A percentile compares a stretch with the other conserved stretches of the same genome.
Conservation (phyloP, 2,329 filamentous ascomycete genomes). For the Aspergillus intermedius region DNA sequence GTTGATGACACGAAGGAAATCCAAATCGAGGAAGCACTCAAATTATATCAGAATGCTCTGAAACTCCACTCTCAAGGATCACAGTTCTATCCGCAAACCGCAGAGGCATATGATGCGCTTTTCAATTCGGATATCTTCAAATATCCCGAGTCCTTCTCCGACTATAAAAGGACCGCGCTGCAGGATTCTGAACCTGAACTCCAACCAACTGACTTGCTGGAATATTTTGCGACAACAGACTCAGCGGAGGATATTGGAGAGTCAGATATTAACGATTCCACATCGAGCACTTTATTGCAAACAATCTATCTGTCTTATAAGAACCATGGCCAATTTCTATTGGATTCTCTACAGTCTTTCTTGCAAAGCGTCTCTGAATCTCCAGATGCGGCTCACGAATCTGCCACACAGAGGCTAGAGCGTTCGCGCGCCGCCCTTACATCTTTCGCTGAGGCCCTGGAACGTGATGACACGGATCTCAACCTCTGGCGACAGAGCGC, state of each 20-base stretch:
- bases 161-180: conserved; percentile 66
- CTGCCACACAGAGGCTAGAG: conserved; percentile 21
- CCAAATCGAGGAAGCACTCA: conserved; percentile 93
- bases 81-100: conserved; percentile 65
- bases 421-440: conserved; percentile 40
- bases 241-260: conserved; percentile 35
- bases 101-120: conserved; percentile 72
- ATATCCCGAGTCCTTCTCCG: conserved; percentile 78
- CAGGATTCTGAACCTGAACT: conserved; percentile 35
- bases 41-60: conserved; percentile 84
- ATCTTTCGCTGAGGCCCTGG: conserved; percentile 56
- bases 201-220: conserved; percentile 42
- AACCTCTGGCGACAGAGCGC: conserved; percentile 59
- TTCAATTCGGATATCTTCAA: conserved; percentile 92
- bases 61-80: conserved; percentile 87
- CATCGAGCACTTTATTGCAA: conserved; percentile 75
- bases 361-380: conserved; percentile 20
- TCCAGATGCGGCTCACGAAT: conserved; percentile 10
- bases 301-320: conserved; percentile 92
- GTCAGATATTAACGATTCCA: conserved; percentile 61
- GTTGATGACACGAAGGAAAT: conserved; percentile 93
- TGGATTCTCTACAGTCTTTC: conserved; percentile 64
- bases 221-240: conserved; percentile 16
- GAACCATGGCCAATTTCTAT: conserved; percentile 83
- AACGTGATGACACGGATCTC: conserved; percentile 59